These are phyloP conservation scores for Erodium texanum DNA, from an alignment of 441 rosid species.

Conservation along the genomic window DNA sequence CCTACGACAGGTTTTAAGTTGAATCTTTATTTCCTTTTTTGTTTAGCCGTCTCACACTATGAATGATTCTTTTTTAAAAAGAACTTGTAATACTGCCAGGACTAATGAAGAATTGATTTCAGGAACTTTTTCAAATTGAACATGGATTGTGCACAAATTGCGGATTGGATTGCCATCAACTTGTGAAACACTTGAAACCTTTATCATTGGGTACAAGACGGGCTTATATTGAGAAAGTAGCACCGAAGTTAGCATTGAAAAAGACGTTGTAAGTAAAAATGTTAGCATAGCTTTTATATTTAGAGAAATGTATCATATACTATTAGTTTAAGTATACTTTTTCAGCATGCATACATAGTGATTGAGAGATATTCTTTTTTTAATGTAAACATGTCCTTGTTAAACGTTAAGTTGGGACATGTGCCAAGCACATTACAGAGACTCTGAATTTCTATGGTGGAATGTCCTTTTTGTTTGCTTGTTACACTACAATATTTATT, in stretches of 20 bases:
- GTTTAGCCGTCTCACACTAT: background rate
- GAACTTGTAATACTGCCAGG: background rate
- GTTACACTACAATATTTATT: background rate
- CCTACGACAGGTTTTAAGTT: slow-evolving; percentile 61
- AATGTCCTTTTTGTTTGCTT: background rate
- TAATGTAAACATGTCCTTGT: background rate
- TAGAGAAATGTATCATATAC: background rate
- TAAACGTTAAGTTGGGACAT: background rate
- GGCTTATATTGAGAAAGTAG: slow-evolving; percentile 45
- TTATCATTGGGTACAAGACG: slow-evolving; percentile 56
- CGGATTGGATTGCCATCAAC: slow-evolving; percentile 76
- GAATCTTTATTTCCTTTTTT: background rate
- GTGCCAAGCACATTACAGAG: background rate
- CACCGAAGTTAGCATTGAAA: slow-evolving; percentile 57
- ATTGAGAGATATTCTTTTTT: slow-evolving; percentile 7
- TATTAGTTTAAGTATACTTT: too few species aligned
- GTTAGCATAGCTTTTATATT: background rate
- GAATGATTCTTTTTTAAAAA: slow-evolving; percentile 1
- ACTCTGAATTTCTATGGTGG: background rate
- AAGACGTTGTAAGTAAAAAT: slow-evolving; percentile 36
- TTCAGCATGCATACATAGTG: slow-evolving; percentile 4
- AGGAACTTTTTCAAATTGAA: slow-evolving; percentile 88
- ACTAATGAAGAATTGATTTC: slow-evolving; percentile 10
- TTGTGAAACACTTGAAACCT: slow-evolving; percentile 59
- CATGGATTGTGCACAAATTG: slow-evolving; percentile 79